Conservation (phyloP, 129 eudicot species). For the Escallonia herrerae region DNA sequence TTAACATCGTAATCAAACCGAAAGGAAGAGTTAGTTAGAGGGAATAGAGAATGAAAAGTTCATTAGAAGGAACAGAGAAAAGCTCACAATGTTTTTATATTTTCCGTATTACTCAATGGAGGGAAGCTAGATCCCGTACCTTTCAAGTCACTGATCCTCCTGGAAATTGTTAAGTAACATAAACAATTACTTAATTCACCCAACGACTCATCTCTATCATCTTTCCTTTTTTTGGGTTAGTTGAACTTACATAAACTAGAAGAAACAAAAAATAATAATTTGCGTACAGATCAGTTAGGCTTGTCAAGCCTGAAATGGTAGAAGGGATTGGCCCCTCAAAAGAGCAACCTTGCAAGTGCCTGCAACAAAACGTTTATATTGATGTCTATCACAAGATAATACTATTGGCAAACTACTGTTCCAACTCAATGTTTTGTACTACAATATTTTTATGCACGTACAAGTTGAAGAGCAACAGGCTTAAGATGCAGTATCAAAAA, state of each 20-base stretch:
- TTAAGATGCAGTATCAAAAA: neutral
- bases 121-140: slow-evolving; percentile 55
- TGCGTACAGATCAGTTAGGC: slow-evolving; percentile 64
- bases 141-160: slow-evolving; percentile 87
- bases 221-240: no score
- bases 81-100: slow-evolving; percentile 61
- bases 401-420: no score
- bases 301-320: slow-evolving; percentile 50
- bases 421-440: no score
- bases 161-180: slow-evolving; percentile 20
- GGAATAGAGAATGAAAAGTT: neutral
- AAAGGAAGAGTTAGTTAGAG: neutral
- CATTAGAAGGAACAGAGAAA: slow-evolving; percentile 5
- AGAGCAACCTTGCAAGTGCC: slow-evolving; percentile 86
- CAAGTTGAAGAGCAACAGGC: no score
- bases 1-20: slow-evolving; percentile 8
- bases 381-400: neutral
- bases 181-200: neutral
- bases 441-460: no score
- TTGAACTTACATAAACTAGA: no score
- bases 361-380: slow-evolving; percentile 21
- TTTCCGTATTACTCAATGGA: slow-evolving; percentile 31
- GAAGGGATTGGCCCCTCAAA: slow-evolving; percentile 84
- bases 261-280: neutral
- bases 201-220: no score